Conservation (phyloP, 2,329 filamentous ascomycete genomes). For the Aureobasidium sp. region DNA sequence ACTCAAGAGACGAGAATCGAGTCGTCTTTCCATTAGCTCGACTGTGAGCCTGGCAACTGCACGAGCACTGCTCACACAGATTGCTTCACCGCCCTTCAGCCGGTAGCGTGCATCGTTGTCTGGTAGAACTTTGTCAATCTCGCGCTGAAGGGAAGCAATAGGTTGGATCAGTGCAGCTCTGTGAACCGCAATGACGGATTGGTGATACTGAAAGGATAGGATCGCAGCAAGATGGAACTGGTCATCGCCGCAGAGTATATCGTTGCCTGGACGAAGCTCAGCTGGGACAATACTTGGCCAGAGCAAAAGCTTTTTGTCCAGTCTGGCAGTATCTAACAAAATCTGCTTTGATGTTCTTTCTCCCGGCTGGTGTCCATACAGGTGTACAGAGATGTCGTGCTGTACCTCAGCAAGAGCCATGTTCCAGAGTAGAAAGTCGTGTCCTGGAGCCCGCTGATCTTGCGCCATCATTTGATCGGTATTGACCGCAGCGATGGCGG, state of each 20-base stretch:
- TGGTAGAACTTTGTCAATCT: slow-evolving; percentile 1
- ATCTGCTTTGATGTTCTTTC: slow-evolving; percentile 9
- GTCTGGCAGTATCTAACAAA: slow-evolving; percentile 3
- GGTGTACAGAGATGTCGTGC: slow-evolving; percentile 11
- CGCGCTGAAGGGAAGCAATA: not conserved
- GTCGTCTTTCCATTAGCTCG: not conserved
- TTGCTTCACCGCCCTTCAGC: slow-evolving; percentile 8
- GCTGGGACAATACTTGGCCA: slow-evolving; percentile 10
- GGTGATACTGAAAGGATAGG: slow-evolving; percentile 13
- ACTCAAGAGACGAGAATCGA: slow-evolving; percentile 2
- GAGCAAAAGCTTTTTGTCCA: slow-evolving; percentile 6
- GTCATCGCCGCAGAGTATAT: slow-evolving; percentile 1
- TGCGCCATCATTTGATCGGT: slow-evolving; percentile 10
- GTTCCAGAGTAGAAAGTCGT: slow-evolving; percentile 5
- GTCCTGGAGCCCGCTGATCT: slow-evolving; percentile 3
- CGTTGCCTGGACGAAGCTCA: slow-evolving; percentile 6
- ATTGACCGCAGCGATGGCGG: slow-evolving; percentile 3
- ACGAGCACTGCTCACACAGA: slow-evolving; percentile 11
- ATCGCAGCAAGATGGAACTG: slow-evolving; percentile 6
- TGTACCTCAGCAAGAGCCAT: slow-evolving; percentile 14
- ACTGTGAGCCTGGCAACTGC: slow-evolving; percentile 4
- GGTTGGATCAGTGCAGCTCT: slow-evolving; percentile 9
- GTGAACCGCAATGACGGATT: slow-evolving; percentile 12
- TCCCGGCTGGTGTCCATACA: slow-evolving; percentile 13
- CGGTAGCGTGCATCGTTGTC: slow-evolving; percentile 5